phyloP scores from a whole-genome alignment of 768 basidiomycete genomes.

The Boletus vermiculosoides region DNA sequence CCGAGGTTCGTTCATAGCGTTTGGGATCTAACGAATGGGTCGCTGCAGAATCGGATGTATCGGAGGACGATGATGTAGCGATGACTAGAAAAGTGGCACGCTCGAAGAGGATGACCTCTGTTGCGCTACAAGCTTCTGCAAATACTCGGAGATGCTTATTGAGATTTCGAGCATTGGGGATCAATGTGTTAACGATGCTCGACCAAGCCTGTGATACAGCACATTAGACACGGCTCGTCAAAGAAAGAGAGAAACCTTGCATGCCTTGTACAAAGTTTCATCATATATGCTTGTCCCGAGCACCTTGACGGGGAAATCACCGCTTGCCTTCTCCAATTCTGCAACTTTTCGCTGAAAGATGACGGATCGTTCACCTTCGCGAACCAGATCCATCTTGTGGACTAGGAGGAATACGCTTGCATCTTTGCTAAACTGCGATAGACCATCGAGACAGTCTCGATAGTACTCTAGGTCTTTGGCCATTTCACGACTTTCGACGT shows the following conservation, averaged over 20 bases:
- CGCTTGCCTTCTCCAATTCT: slow-evolving; percentile 71
- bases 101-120: slow-evolving; percentile 95
- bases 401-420: slow-evolving; percentile 87
- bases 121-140: slow-evolving; percentile 82
- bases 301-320: slow-evolving; percentile 59
- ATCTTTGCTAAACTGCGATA: slow-evolving; percentile 74
- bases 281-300: slow-evolving; percentile 97
- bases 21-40: slow-evolving; percentile 57
- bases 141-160: slow-evolving; percentile 85
- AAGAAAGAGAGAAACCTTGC: slow-evolving; percentile 4
- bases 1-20: slow-evolving; percentile 84
- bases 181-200: slow-evolving; percentile 92
- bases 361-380: slow-evolving; percentile 50
- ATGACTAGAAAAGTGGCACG: slow-evolving; percentile 98
- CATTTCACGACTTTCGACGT: slow-evolving; percentile 85
- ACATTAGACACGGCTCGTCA: slow-evolving; percentile 10
- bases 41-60: slow-evolving; percentile 33
- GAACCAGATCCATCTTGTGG: slow-evolving; percentile 97
- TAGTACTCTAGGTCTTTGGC: slow-evolving; percentile 89
- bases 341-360: slow-evolving; percentile 69
- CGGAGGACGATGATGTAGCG: slow-evolving; percentile 65
- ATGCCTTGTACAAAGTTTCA: slow-evolving; percentile 91
- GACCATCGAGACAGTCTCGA: slow-evolving; percentile 82
- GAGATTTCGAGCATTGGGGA: slow-evolving; percentile 91
- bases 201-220: slow-evolving; percentile 82